phyloP scores from a whole-genome alignment of 2,329 filamentous ascomycete genomes.

The Blastomyces emzantsi region DNA sequence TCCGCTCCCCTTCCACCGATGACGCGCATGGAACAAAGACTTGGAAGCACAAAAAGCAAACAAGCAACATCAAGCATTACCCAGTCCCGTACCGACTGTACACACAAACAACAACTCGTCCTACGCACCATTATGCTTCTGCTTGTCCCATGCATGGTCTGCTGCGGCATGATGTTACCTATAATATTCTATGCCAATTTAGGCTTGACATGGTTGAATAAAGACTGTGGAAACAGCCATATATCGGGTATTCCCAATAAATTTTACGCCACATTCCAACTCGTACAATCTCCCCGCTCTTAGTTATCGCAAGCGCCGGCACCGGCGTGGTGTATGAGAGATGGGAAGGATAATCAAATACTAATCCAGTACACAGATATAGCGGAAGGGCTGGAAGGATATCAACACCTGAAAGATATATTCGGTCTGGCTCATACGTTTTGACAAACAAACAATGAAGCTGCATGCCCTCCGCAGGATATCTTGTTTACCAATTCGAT shows the following conservation, averaged over 20 bases:
- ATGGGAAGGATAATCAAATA: not conserved
- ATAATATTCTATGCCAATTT: not conserved
- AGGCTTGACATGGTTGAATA: not conserved
- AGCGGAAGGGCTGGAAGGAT: not conserved
- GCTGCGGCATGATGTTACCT: not conserved
- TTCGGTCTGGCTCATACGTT: not conserved
- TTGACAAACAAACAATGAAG: not conserved
- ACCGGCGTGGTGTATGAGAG: not conserved
- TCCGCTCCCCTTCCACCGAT: not conserved
- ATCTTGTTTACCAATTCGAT: not conserved
- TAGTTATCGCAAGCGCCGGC: not conserved
- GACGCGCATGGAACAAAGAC: not conserved
- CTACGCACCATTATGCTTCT: not conserved
- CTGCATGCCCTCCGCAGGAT: not conserved
- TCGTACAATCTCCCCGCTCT: no score
- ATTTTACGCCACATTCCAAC: no score
- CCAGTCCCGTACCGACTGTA: not conserved
- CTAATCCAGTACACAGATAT: not conserved
- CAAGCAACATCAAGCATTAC: not conserved
- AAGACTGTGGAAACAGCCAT: not conserved
- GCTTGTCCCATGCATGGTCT: not conserved
- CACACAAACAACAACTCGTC: not conserved
- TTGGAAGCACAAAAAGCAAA: not conserved
- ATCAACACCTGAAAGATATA: not conserved
- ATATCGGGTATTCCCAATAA: not conserved